Conservation (phyloP, 352 stramenopile genomes). For the Phytophthora hibernalis region DNA sequence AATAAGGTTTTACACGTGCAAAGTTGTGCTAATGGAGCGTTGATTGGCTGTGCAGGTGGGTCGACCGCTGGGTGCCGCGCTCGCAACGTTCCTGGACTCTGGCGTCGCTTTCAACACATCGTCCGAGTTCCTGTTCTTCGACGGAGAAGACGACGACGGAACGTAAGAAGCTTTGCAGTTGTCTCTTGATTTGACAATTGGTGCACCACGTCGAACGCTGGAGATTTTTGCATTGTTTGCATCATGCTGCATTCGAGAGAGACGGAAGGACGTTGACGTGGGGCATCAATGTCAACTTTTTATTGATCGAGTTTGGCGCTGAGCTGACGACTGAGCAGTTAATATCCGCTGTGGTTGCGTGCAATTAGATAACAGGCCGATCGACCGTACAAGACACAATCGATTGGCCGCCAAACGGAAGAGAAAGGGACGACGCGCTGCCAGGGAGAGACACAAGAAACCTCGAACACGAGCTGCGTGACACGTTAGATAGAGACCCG, state of each 20-base stretch:
- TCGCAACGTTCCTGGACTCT: slow-evolving; percentile 62
- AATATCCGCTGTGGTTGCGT: slow-evolving; percentile 60
- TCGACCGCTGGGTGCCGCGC: slow-evolving; percentile 50
- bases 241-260: neutral
- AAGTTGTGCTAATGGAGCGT: slow-evolving; percentile 13
- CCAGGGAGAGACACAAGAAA: slow-evolving; percentile 12
- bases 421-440: slow-evolving; percentile 12
- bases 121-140: slow-evolving; percentile 78
- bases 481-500: slow-evolving; percentile 37
- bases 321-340: slow-evolving; percentile 86
- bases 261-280: slow-evolving; percentile 13
- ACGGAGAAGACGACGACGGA: slow-evolving; percentile 82
- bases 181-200: slow-evolving; percentile 12
- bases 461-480: slow-evolving; percentile 10
- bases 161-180: slow-evolving; percentile 56
- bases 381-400: slow-evolving; percentile 21
- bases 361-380: slow-evolving; percentile 67
- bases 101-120: slow-evolving; percentile 63
- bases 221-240: slow-evolving; percentile 12
- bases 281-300: slow-evolving; percentile 14
- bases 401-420: slow-evolving; percentile 27
- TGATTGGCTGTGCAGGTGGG: slow-evolving; percentile 41
- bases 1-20: neutral
- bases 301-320: slow-evolving; percentile 8
- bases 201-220: slow-evolving; percentile 2